Percentiles rank a stretch among this genome's conserved stretches.
phyloP scores from a whole-genome alignment of 2,329 filamentous ascomycete genomes.

The Huntiella abstrusa region DNA sequence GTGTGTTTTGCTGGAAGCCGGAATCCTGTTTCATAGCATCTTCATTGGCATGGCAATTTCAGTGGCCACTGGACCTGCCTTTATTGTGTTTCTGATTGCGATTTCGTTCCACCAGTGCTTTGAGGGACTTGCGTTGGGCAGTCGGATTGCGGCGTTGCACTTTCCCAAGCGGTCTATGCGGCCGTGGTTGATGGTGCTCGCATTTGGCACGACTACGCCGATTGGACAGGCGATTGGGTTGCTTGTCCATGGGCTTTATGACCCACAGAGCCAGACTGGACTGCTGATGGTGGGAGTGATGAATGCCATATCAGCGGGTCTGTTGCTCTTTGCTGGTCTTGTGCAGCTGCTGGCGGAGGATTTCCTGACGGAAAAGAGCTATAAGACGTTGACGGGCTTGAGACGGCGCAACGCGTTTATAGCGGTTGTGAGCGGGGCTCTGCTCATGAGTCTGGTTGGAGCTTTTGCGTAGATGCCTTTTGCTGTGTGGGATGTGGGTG shows the following conservation, averaged over 20 bases:
- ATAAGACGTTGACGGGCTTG: slow-evolving; percentile 42
- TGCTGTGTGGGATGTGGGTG: neutral
- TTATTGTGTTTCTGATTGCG: slow-evolving; percentile 61
- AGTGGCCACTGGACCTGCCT: slow-evolving; percentile 60
- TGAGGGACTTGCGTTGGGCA: slow-evolving; percentile 69
- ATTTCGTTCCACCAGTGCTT: slow-evolving; percentile 79
- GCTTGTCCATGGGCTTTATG: slow-evolving; percentile 59
- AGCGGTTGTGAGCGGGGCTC: slow-evolving; percentile 43
- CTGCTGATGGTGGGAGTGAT: slow-evolving; percentile 71
- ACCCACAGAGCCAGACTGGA: slow-evolving; percentile 56
- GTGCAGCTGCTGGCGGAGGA: slow-evolving; percentile 76
- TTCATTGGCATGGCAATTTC: slow-evolving; percentile 80
- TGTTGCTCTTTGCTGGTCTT: slow-evolving; percentile 64
- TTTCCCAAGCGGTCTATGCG: slow-evolving; percentile 56
- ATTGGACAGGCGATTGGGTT: slow-evolving; percentile 71
- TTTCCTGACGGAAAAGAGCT: slow-evolving; percentile 60
- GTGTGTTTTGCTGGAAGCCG: slow-evolving; percentile 62
- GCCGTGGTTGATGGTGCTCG: slow-evolving; percentile 68
- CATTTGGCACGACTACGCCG: slow-evolving; percentile 60
- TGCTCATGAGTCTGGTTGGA: slow-evolving; percentile 52
- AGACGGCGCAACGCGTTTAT: slow-evolving; percentile 43
- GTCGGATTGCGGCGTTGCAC: slow-evolving; percentile 61
- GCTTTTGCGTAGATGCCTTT: slow-evolving; percentile 40
- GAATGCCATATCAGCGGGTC: slow-evolving; percentile 66
- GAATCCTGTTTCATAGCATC: slow-evolving; percentile 68